These are phyloP conservation scores for Eimeria falciformis DNA, from an alignment of 169 alveolate species.

Conservation along the genomic window DNA sequence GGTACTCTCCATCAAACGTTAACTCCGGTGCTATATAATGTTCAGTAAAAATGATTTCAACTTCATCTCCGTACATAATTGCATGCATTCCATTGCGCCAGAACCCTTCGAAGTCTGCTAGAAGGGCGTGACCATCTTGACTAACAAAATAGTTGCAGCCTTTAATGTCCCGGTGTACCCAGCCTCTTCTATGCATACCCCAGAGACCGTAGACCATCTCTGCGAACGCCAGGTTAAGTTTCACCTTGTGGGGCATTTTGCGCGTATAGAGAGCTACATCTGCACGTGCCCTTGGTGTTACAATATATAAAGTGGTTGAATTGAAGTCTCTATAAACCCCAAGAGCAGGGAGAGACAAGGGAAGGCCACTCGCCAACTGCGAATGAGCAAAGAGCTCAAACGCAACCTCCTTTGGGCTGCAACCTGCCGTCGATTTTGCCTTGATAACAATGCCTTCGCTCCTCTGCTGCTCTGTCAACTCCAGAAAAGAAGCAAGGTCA, in stretches of 20 bases:
- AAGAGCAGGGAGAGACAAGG: conserved; percentile 59
- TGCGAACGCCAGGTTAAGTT: conserved; percentile 50
- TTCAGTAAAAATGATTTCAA: conserved; percentile 48
- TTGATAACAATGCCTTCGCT: conserved; percentile 66
- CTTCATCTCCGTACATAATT: conserved; percentile 50
- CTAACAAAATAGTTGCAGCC: conserved; percentile 73
- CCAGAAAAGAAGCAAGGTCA: conserved; percentile 42
- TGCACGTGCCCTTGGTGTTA: conserved; percentile 69
- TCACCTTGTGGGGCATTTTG: conserved; percentile 53
- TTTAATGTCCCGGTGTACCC: conserved; percentile 74
- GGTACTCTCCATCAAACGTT: conserved; percentile 32
- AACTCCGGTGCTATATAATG: conserved; percentile 72
- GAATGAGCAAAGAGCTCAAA: conserved; percentile 57
- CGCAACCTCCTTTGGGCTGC: conserved; percentile 45
- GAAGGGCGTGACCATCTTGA: conserved; percentile 68
- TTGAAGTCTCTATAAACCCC: conserved; percentile 67
- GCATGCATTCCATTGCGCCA: conserved; percentile 67
- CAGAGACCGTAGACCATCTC: conserved; percentile 71
- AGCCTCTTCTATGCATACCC: conserved; percentile 67
- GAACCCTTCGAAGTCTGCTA: conserved; percentile 76
- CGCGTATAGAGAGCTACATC: conserved; percentile 63
- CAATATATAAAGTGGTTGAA: conserved; percentile 30
- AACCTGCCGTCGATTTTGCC: conserved; percentile 31
- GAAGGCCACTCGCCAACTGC: conserved; percentile 40
- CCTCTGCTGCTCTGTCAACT: conserved; percentile 52